Percentiles rank a stretch among this genome's conserved stretches.
phyloP scores from a whole-genome alignment of 192 early-diverging fungal genomes.

The Spinellus fusiger region DNA sequence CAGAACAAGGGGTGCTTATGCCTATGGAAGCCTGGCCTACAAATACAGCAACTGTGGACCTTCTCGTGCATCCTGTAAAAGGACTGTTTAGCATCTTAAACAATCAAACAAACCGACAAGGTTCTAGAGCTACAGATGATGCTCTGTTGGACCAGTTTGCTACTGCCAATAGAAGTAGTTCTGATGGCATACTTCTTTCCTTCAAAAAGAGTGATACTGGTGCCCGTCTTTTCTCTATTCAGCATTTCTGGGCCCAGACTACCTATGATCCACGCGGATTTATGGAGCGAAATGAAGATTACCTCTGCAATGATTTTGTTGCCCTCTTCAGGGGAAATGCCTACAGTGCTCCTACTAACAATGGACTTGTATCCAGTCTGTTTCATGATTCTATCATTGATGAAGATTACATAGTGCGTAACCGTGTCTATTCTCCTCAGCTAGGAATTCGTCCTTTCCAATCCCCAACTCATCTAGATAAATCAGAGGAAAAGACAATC shows the following conservation, averaged over 20 bases:
- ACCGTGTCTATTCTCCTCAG: slow-evolving; percentile 9
- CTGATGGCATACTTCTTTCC: slow-evolving; percentile 33
- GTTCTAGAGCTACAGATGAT: slow-evolving; percentile 38
- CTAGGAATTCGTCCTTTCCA: slow-evolving; percentile 9
- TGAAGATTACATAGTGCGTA: slow-evolving; percentile 4
- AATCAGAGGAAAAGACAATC: slow-evolving; percentile 1
- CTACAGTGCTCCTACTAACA: slow-evolving; percentile 59
- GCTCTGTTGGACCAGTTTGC: slow-evolving; percentile 47
- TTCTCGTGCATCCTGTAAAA: slow-evolving; percentile 58
- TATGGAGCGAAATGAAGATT: slow-evolving; percentile 70
- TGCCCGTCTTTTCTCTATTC: slow-evolving; percentile 63
- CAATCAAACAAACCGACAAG: slow-evolving; percentile 32
- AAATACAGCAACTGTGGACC: slow-evolving; percentile 57
- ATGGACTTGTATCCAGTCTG: slow-evolving; percentile 65
- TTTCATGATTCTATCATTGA: slow-evolving; percentile 36
- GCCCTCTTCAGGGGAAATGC: slow-evolving; percentile 72
- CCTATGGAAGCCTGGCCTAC: slow-evolving; percentile 46
- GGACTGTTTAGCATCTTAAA: slow-evolving; percentile 66
- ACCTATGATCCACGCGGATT: slow-evolving; percentile 61
- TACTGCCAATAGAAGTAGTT: slow-evolving; percentile 37
- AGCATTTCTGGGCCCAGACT: slow-evolving; percentile 74
- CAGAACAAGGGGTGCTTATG: slow-evolving; percentile 50
- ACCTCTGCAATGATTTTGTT: slow-evolving; percentile 78
- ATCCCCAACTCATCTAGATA: not conserved
- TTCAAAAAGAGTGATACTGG: slow-evolving; percentile 31